A percentile compares a stretch with the other conserved stretches of the same genome.
Evolutionary conservation across 108 stramenopile genomes (phyloP).

Genomic region (Nitzschia inconspicua): DNA sequence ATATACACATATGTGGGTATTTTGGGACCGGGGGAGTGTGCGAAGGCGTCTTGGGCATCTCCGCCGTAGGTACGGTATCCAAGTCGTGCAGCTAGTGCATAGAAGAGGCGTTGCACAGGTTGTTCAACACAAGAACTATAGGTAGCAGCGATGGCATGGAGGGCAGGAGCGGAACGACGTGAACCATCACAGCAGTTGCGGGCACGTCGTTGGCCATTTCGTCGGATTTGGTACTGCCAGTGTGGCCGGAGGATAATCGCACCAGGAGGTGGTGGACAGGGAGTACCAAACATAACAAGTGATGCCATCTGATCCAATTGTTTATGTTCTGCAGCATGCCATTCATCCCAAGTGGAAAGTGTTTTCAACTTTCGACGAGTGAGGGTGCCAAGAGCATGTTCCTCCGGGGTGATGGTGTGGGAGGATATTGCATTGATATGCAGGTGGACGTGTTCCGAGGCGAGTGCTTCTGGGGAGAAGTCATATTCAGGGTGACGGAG

Average conservation of each 20-base stretch:
- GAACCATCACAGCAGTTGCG: slow-evolving; percentile 30
- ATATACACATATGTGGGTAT: slow-evolving; percentile 22
- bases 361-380: slow-evolving; percentile 21
- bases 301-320: slow-evolving; percentile 26
- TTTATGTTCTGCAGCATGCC: slow-evolving; percentile 16
- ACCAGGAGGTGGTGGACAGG: slow-evolving; percentile 2
- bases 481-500: too few relatives aligned
- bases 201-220: slow-evolving; percentile 4
- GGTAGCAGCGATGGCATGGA: slow-evolving; percentile 10
- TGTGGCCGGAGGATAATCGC: slow-evolving; percentile 6
- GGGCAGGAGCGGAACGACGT: slow-evolving; percentile 15
- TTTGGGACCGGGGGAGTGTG: slow-evolving; percentile 24
- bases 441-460: neutral
- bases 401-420: slow-evolving; percentile 10
- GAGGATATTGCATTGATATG: slow-evolving; percentile 6
- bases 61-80: slow-evolving; percentile 10
- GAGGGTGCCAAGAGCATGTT: slow-evolving; percentile 22
- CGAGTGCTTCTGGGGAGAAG: neutral
- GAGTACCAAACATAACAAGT: slow-evolving; percentile 8
- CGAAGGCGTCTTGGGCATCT: slow-evolving; percentile 43
- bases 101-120: slow-evolving; percentile 22
- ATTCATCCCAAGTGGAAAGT: slow-evolving; percentile 21
- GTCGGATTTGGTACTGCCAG: slow-evolving; percentile 16
- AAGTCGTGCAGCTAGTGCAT: slow-evolving; percentile 18
- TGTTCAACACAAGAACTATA: slow-evolving; percentile 32